Evolutionary conservation across 1,284 basidiomycete genomes (phyloP), one percentile per base, ranked within the genome.

Genomic region (Farysia itapuensis): DNA sequence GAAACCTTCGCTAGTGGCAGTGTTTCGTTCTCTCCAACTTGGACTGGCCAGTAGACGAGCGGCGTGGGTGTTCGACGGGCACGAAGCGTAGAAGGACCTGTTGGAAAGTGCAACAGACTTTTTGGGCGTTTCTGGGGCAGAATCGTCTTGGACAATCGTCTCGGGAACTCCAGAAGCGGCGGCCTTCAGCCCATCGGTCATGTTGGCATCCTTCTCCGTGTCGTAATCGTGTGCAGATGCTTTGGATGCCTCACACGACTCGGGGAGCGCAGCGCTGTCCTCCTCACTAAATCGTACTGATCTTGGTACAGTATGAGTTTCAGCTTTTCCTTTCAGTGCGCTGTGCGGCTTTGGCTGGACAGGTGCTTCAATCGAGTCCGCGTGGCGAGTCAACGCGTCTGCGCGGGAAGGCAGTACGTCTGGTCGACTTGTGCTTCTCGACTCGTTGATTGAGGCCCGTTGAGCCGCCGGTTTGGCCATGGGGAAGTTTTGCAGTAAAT

Each of bases 1-100:
- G 73, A 95, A 98, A 56, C 86, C 87, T 18, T 79, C 79, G 11
- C 87, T 87, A 7, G 85, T 84, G 3, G 92, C 89, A 0, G 94
- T 98, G 75, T 96, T 86, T 18, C 86, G 83, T 18, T 84, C 83
- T 16, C 90, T 83, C 92, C 94, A 98, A 32, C 64, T 65, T 1
- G 60, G 68, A 19, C 59, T 61, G 0, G 66, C 54, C 3, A 73
- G 52, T 5, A 73, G 44, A 7, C 56, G 46, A 12, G 70, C 66
- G 15, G 70, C 70, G 16, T 59, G 56, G 5, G 48, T 36, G 39
- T 73, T 70, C 28, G 68, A 64, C 0, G 65, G 54, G 4, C 48
- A 40, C 2, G 49, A 57, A 7, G 64, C 51, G 39, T 72, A 72
- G 20, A 48, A 42, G 18, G 36, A 39, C 14, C 41, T 33, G n/a